Conservation (phyloP, 2,329 filamentous ascomycete species). For the Pseudocercospora musae region DNA sequence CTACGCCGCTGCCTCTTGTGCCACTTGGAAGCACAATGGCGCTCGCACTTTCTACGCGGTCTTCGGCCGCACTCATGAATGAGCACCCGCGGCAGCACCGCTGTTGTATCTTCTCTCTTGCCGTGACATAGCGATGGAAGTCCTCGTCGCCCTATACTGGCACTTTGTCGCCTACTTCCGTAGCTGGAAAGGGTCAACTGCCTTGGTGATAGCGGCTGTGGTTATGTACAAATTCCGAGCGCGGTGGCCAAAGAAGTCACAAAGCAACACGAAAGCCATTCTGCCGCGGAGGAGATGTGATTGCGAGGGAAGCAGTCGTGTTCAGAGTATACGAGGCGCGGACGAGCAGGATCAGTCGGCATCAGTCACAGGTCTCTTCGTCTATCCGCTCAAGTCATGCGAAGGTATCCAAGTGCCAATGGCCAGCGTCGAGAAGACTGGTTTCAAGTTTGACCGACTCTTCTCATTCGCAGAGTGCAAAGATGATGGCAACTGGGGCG, state of each 20-base stretch:
- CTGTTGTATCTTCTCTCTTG: neutral
- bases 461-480: constrained; percentile 59
- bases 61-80: neutral
- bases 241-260: neutral
- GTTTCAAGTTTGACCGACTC: constrained; percentile 45
- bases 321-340: neutral
- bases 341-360: neutral
- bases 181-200: constrained; percentile 11
- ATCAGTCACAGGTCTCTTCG: constrained; percentile 39
- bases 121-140: neutral
- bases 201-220: constrained; percentile 3
- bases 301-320: neutral
- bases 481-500: constrained; percentile 56
- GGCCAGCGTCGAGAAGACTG: constrained; percentile 42
- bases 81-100: neutral
- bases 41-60: neutral
- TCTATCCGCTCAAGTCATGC: constrained; percentile 50
- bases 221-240: neutral
- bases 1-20: neutral
- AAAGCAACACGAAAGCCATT: neutral
- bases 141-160: constrained; percentile 4
- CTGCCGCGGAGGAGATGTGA: neutral
- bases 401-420: constrained; percentile 39
- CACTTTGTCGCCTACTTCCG: constrained; percentile 13
- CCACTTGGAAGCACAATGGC: neutral